A percentile compares a stretch with the other conserved stretches of the same genome.
Evolutionary conservation across 2,329 filamentous ascomycete genomes (phyloP).

Genomic region (Beauveria medogensis): DNA sequence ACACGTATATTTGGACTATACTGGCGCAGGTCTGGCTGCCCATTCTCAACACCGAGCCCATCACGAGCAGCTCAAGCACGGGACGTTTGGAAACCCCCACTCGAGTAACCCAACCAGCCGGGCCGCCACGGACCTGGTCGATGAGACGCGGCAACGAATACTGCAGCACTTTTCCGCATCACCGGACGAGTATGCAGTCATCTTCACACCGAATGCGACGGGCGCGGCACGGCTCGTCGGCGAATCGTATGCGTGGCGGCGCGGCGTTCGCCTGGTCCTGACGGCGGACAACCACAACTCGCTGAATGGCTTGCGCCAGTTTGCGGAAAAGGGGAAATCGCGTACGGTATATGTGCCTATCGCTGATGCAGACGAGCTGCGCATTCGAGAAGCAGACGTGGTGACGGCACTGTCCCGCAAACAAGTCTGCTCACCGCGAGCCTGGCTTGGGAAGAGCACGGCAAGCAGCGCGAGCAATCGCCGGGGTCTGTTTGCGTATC

Average conservation of each 20-base stretch:
- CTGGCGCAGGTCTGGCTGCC: slow-evolving; percentile 29
- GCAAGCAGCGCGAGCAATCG: not conserved
- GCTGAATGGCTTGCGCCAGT: slow-evolving; percentile 31
- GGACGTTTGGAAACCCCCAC: slow-evolving; percentile 32
- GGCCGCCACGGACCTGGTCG: slow-evolving; percentile 25
- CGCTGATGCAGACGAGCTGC: slow-evolving; percentile 18
- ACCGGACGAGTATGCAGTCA: slow-evolving; percentile 29
- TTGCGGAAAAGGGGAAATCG: slow-evolving; percentile 20
- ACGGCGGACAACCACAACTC: slow-evolving; percentile 36
- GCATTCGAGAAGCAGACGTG: slow-evolving; percentile 20
- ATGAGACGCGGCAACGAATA: slow-evolving; percentile 23
- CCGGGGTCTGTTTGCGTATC: slow-evolving; percentile 34
- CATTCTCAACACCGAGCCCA: slow-evolving; percentile 25
- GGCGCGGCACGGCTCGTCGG: slow-evolving; percentile 31
- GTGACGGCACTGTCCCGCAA: slow-evolving; percentile 16
- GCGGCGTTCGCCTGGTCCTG: slow-evolving; percentile 22
- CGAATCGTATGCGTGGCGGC: slow-evolving; percentile 29
- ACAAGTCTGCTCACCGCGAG: not conserved
- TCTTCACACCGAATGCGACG: slow-evolving; percentile 34
- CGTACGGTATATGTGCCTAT: slow-evolving; percentile 24
- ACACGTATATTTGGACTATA: slow-evolving; percentile 35
- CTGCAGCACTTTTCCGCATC: slow-evolving; percentile 27
- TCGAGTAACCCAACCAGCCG: slow-evolving; percentile 29
- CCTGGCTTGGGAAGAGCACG: not conserved
- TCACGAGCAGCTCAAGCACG: slow-evolving; percentile 20